A percentile compares a stretch with the other conserved stretches of the same genome.
Conservation (phyloP, 257 asterid species). For the Henckelia pumila region DNA sequence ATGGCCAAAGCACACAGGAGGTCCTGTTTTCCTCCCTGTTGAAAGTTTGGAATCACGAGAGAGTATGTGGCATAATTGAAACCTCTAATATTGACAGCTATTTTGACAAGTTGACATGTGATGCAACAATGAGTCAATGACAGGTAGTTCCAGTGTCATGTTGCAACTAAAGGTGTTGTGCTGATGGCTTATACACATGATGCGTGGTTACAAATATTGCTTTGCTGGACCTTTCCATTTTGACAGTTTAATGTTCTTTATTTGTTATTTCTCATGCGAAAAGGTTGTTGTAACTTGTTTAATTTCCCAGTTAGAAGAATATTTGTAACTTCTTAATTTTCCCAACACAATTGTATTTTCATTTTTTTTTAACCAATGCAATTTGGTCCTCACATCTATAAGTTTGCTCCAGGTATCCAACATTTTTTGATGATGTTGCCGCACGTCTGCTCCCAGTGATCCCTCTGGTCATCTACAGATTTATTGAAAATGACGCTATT, state of each 20-base stretch:
- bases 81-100: not conserved
- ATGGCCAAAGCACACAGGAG: not conserved
- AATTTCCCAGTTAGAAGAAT: not conserved
- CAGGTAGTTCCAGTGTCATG: not conserved
- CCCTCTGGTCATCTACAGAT: conserved; percentile 81
- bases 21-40: not conserved
- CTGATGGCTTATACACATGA: not conserved
- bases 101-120: not conserved
- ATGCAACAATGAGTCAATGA: not conserved
- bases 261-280: conserved; percentile 7
- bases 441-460: conserved; percentile 93
- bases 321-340: not conserved
- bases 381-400: conserved; percentile 20
- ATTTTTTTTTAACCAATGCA: conserved; percentile 5
- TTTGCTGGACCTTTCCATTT: not conserved
- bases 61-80: not conserved
- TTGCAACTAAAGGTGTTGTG: not conserved
- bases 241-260: not conserved
- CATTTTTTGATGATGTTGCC: conserved; percentile 94
- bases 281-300: conserved; percentile 8
- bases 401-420: conserved; percentile 66
- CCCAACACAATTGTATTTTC: not conserved
- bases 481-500: conserved; percentile 82
- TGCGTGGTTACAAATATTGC: not conserved
- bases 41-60: not conserved